Conservation (phyloP, 495 filamentous ascomycete genomes). For the Hyaloscypha hepaticicola region DNA sequence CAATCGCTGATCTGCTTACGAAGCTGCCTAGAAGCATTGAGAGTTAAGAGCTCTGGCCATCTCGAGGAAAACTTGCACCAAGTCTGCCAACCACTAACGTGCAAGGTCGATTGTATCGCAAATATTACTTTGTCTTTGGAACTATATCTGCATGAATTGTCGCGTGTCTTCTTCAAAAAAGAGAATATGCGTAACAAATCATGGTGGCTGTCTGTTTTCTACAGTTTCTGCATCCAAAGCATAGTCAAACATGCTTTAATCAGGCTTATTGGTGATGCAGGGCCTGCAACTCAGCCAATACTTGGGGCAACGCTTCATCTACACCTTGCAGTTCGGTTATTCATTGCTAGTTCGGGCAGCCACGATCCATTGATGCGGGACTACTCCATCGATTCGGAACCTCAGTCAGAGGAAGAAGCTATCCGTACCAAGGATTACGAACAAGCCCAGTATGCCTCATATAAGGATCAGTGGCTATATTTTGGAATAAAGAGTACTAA, state of each 20-base stretch:
- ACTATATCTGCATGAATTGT: constrained; percentile 35
- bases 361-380: background rate
- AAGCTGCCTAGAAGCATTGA: constrained; percentile 34
- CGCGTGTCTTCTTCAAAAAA: constrained; percentile 40
- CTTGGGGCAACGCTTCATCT: background rate
- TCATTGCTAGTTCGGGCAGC: background rate
- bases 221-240: constrained; percentile 39
- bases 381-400: background rate
- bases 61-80: constrained; percentile 24
- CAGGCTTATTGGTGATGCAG: constrained; percentile 19
- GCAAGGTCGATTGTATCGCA: constrained; percentile 36
- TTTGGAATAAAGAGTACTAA: background rate
- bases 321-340: background rate
- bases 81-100: constrained; percentile 30
- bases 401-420: background rate
- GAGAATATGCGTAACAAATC: constrained; percentile 37
- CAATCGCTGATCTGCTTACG: constrained; percentile 36
- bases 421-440: background rate
- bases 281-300: background rate
- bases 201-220: constrained; percentile 40
- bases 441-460: background rate
- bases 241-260: constrained; percentile 36
- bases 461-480: background rate
- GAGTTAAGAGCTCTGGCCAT: constrained; percentile 30
- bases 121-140: constrained; percentile 28